These are phyloP conservation scores for Penicillium fuscoglaucum DNA, from an alignment of 2,329 filamentous ascomycete species.

Conservation along the genomic window DNA sequence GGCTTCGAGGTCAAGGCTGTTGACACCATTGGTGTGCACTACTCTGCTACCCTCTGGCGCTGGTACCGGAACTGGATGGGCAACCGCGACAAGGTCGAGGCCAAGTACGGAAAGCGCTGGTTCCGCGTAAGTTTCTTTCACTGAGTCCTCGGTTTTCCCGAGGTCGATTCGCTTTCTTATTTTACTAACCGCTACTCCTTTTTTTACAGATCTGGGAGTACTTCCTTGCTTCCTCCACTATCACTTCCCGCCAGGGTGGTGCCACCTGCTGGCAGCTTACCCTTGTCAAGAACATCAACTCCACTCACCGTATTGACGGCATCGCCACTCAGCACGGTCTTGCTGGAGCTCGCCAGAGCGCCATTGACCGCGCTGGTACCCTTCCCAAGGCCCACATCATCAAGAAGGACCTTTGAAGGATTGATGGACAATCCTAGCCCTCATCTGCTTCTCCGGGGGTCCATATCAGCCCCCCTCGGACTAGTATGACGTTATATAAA, in stretches of 20 bases:
- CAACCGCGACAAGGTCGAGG: slow-evolving; percentile 87
- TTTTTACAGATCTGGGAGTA: slow-evolving; percentile 71
- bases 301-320: slow-evolving; percentile 77
- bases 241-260: slow-evolving; percentile 77
- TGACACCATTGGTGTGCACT: slow-evolving; percentile 95
- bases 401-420: slow-evolving; percentile 31
- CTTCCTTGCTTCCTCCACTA: slow-evolving; percentile 84
- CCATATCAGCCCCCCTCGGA: neutral
- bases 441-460: neutral
- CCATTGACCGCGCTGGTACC: slow-evolving; percentile 36
- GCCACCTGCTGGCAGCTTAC: slow-evolving; percentile 87
- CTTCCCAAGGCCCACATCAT: slow-evolving; percentile 39
- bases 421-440: neutral
- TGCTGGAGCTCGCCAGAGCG: slow-evolving; percentile 60
- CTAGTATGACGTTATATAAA: neutral
- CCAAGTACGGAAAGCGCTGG: slow-evolving; percentile 94
- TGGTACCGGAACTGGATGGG: slow-evolving; percentile 99
- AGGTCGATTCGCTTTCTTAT: neutral
- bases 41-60: slow-evolving; percentile 92
- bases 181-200: neutral
- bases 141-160: neutral
- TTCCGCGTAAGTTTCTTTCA: slow-evolving; percentile 58
- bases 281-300: slow-evolving; percentile 87
- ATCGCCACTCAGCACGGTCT: slow-evolving; percentile 69
- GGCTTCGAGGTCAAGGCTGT: slow-evolving; percentile 89